phyloP scores from a whole-genome alignment of 2,329 filamentous ascomycete genomes.

The Fusarium napiforme region DNA sequence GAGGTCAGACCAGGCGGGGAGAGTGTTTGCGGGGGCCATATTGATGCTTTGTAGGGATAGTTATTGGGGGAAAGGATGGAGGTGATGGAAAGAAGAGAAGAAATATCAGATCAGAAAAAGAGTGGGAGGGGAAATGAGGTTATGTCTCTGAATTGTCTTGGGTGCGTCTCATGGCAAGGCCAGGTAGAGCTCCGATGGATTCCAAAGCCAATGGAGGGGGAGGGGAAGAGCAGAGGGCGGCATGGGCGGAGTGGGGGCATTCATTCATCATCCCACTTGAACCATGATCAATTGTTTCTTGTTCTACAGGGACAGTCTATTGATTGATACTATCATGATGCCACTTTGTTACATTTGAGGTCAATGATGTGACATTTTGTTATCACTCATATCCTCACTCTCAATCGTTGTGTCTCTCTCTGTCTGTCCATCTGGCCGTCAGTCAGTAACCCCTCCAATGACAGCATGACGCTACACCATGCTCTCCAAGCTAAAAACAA shows the following conservation, averaged over 20 bases:
- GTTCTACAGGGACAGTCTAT: conserved; percentile 1
- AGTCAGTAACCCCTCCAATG: conserved; percentile 35
- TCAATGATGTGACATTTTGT: background rate
- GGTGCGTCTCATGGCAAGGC: background rate
- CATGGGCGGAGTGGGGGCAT: conserved; percentile 33
- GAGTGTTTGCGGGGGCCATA: conserved; percentile 86
- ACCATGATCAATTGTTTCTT: background rate
- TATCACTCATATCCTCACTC: background rate
- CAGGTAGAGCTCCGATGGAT: background rate
- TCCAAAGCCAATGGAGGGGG: conserved; percentile 25
- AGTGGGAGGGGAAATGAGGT: conserved; percentile 33
- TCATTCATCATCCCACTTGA: conserved; percentile 41
- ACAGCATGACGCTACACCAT: conserved; percentile 29
- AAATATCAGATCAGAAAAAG: background rate
- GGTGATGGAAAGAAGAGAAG: background rate
- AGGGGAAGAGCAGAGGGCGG: conserved; percentile 20
- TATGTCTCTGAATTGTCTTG: conserved; percentile 24
- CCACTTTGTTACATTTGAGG: background rate
- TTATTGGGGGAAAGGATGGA: background rate
- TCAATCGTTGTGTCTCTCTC: too few relatives aligned
- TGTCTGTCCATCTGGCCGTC: too few relatives aligned
- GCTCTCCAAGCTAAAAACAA: conserved; percentile 13
- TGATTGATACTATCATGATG: conserved; percentile 27
- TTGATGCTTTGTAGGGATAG: conserved; percentile 14
- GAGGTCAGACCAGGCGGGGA: conserved; percentile 89